Base-by-base conservation (phyloP, 495 filamentous ascomycete genomes). In the Podospora sp. region DNA sequence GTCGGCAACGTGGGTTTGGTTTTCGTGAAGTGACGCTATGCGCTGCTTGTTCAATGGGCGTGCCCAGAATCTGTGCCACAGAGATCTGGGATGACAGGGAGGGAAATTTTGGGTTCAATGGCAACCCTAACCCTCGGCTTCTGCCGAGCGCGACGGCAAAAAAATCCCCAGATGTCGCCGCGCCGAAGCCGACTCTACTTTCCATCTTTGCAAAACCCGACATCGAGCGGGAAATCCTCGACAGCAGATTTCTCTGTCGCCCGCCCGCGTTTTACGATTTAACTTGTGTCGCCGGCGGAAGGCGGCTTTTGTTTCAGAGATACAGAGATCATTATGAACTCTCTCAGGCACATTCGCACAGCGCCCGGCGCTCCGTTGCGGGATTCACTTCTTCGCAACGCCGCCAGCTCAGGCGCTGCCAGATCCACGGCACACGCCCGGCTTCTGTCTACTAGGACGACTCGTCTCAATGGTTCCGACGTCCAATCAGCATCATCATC, bases 381-480 rank as follows among this genome's bases (percentile, higher is more conserved):
- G 68, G 71, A 75, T 62, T 75, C 81, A 64, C 66, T 69, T 76
- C 70, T 75, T 49, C 80, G 76, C 68, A 76, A 65, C 56, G 52
- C 78, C 72, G 78, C 79, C 65, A 79, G 80, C 74, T 81, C 40
- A 46, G 16, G 40, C 40, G 40, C 84, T 69, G 82, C 82, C 68
- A 80, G 63, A 27, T 35, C 84, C 52, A 83, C 84, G 36, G 81
- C 85, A 26, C 89, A 87, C 65, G 83, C 86, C 78, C 83, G 88
- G 74, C 83, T 89, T 82, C 66, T 84, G 8, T 81, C 81, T 27
- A 83, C 68, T 57, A 70, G 35, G 63, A 74, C 65, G 62, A 25
- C 69, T 62, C 68, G 63, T 11, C 46, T 72, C 33, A 66, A 33
- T 56, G 60, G 67, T 62, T 53, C 58, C 69, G 51, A 72, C 18